Evolutionary conservation across 1,139 yeast species (phyloP).

Genomic region (Citeromyces hawaiiensis): DNA sequence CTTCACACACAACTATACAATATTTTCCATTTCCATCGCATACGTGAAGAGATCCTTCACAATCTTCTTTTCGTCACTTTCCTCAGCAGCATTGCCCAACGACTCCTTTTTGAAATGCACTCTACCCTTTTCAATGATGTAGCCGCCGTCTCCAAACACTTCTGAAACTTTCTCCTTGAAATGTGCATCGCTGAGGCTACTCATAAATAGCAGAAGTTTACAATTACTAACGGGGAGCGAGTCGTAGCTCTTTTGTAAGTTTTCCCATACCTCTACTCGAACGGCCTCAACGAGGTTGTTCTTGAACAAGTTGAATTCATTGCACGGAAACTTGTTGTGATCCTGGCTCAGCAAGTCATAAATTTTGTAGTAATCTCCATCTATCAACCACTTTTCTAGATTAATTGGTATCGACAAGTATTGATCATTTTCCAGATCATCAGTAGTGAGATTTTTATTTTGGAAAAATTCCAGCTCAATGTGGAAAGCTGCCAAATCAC

Average conservation of each 20-base stretch:
- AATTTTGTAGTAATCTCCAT: slow-evolving; percentile 89
- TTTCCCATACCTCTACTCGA: slow-evolving; percentile 78
- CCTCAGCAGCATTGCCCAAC: slow-evolving; percentile 4
- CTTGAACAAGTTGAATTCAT: slow-evolving; percentile 47
- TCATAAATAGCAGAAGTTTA: slow-evolving; percentile 65
- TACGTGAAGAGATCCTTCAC: slow-evolving; percentile 60
- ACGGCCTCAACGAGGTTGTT: slow-evolving; percentile 61
- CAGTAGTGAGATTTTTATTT: slow-evolving; percentile 33
- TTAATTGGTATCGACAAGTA: slow-evolving; percentile 73
- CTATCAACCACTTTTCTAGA: slow-evolving; percentile 90
- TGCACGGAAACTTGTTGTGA: slow-evolving; percentile 28
- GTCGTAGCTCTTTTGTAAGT: slow-evolving; percentile 69
- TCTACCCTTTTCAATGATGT: slow-evolving; percentile 49
- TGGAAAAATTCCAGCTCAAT: slow-evolving; percentile 71
- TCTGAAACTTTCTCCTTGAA: slow-evolving; percentile 9
- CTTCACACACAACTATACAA: too few relatives aligned
- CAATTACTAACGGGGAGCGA: slow-evolving; percentile 73
- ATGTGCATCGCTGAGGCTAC: slow-evolving; percentile 27
- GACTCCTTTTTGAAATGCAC: slow-evolving; percentile 36
- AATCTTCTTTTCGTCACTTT: slow-evolving; percentile 27
- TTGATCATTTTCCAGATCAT: slow-evolving; percentile 42
- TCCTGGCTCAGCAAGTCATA: slow-evolving; percentile 52
- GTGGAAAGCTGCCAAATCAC: slow-evolving; percentile 79
- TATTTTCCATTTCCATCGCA: slow-evolving; percentile 81
- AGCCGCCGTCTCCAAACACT: slow-evolving; percentile 47